A percentile compares a stretch with the other conserved stretches of the same genome.
phyloP scores from a whole-genome alignment of 148 eudicot species.

The Selenicereus undatus region DNA sequence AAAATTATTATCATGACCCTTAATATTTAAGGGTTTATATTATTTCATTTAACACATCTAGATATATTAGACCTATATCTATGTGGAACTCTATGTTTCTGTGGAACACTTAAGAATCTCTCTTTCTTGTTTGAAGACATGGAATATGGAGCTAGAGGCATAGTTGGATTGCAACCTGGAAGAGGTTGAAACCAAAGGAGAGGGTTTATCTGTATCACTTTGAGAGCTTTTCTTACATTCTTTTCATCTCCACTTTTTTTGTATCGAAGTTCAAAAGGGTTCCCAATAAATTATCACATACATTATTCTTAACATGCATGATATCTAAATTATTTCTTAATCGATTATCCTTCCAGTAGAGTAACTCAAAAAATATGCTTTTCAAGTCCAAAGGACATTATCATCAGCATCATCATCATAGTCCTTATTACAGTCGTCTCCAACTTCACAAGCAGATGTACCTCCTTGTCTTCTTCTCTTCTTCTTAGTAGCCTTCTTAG shows the following conservation, averaged over 20 bases:
- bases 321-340: too few species aligned
- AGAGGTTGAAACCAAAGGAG: not conserved
- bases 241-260: slow-evolving; percentile 15
- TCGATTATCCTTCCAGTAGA: too few species aligned
- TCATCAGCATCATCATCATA: too few species aligned
- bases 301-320: too few species aligned
- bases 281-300: not conserved
- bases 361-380: too few species aligned
- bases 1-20: slow-evolving; percentile 21
- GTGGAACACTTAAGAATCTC: slow-evolving; percentile 6
- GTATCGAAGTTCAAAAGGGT: slow-evolving; percentile 11
- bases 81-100: slow-evolving; percentile 10
- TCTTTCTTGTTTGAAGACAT: slow-evolving; percentile 16
- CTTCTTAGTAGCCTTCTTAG: too few species aligned
- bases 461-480: too few species aligned
- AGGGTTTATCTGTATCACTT: not conserved
- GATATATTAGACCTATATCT: slow-evolving; percentile 13
- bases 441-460: too few species aligned
- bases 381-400: too few species aligned
- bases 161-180: not conserved
- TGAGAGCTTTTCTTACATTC: not conserved
- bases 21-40: not conserved
- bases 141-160: slow-evolving; percentile 7
- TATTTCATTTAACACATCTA: slow-evolving; percentile 18
- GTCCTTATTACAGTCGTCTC: too few species aligned